phyloP scores from a whole-genome alignment of 192 early-diverging fungal species.

The Piromyces sp. region DNA sequence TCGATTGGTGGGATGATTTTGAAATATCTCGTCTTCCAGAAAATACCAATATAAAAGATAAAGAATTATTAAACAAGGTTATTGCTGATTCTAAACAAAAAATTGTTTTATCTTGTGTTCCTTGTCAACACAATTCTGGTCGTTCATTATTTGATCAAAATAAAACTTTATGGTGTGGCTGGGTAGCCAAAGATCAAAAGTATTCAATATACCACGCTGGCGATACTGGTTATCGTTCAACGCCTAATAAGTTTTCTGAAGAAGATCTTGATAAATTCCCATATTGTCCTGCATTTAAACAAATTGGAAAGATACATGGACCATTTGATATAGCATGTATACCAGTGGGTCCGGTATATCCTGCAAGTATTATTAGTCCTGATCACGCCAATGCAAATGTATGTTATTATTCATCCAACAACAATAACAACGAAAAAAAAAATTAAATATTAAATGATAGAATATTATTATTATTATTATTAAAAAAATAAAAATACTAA shows the following conservation, averaged over 20 bases:
- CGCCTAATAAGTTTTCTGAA: constrained; percentile 15
- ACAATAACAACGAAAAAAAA: too few relatives aligned
- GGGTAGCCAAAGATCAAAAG: constrained; percentile 8
- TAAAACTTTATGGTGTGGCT: constrained; percentile 65
- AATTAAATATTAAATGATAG: too few relatives aligned
- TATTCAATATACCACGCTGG: not conserved
- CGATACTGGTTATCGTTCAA: constrained; percentile 64
- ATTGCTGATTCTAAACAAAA: not conserved
- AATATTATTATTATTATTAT: too few relatives aligned
- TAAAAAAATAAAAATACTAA: too few relatives aligned
- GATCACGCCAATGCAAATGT: not conserved
- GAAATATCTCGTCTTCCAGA: constrained; percentile 3
- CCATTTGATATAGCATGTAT: constrained; percentile 58
- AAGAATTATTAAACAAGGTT: not conserved
- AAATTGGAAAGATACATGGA: constrained; percentile 53
- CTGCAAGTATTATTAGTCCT: not conserved
- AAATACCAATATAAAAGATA: constrained; percentile 1
- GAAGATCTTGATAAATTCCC: constrained; percentile 23
- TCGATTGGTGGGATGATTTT: constrained; percentile 63
- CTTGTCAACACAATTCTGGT: constrained; percentile 36
- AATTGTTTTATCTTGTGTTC: not conserved
- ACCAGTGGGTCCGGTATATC: constrained; percentile 67
- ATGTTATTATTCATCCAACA: not conserved
- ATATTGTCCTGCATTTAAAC: constrained; percentile 65
- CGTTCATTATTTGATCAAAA: constrained; percentile 49